These are phyloP conservation scores for Panicum virgatum DNA, from an alignment of 202 grass and related monocot species.

Conservation along the genomic window DNA sequence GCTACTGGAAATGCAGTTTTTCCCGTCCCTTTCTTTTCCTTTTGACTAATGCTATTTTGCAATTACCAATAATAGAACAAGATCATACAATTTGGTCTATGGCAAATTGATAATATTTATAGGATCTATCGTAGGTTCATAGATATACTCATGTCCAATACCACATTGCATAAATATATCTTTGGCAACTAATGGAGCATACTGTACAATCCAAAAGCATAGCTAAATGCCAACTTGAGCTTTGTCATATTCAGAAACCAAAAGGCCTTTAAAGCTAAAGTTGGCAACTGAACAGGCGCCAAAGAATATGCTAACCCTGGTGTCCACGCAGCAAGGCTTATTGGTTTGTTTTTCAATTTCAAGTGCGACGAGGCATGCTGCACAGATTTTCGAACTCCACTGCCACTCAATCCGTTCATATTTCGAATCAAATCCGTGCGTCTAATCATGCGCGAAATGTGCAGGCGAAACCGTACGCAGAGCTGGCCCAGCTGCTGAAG, in stretches of 20 bases:
- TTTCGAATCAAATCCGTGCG: background rate
- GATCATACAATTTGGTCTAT: background rate
- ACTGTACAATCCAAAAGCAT: background rate
- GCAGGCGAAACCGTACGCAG: constrained; percentile 24
- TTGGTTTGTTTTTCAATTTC: background rate
- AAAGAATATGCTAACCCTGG: constrained; percentile 48
- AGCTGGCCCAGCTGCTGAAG: constrained; percentile 43
- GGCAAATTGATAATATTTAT: background rate
- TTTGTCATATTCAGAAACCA: constrained; percentile 4
- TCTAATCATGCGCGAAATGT: background rate
- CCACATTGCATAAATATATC: background rate
- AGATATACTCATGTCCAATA: background rate
- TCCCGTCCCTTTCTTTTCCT: background rate
- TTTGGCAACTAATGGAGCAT: background rate
- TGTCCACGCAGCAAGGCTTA: constrained; percentile 1
- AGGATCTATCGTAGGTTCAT: constrained; percentile 8
- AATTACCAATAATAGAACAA: background rate
- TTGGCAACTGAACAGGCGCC: constrained; percentile 18
- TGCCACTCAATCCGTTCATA: background rate
- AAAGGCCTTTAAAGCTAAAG: constrained; percentile 35
- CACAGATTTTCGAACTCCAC: background rate
- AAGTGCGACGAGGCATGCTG: background rate
- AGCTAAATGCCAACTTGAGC: background rate
- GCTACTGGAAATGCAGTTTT: background rate
- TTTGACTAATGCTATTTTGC: background rate